Evolutionary conservation across 1,284 basidiomycete genomes (phyloP).

Genomic region (Microbotryomycetes sp.): DNA sequence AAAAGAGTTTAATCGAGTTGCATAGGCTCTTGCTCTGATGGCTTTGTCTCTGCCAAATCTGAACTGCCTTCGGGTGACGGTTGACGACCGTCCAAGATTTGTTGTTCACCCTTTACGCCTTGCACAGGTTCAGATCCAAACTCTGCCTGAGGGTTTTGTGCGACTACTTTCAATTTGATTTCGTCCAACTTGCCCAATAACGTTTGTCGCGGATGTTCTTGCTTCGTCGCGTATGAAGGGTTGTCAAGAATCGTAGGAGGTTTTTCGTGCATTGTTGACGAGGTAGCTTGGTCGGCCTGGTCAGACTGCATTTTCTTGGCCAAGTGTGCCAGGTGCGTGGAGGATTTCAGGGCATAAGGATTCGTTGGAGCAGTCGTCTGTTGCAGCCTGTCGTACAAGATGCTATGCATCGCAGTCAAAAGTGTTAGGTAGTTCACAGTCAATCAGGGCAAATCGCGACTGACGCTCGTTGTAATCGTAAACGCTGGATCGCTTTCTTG

Average conservation of each 20-base stretch:
- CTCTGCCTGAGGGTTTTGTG: neutral
- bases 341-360: constrained; percentile 26
- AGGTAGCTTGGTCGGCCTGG: too few species aligned
- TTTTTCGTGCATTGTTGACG: too few species aligned
- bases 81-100: neutral
- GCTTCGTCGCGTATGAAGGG: neutral
- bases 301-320: neutral
- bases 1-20: too few species aligned
- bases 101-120: neutral
- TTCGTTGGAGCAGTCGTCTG: constrained; percentile 22
- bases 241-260: neutral
- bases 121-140: neutral
- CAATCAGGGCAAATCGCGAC: constrained; percentile 41
- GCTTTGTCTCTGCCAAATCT: too few species aligned
- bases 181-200: neutral
- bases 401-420: constrained; percentile 6
- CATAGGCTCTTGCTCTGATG: too few species aligned
- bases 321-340: constrained; percentile 8
- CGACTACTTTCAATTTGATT: neutral
- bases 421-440: neutral
- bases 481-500: constrained; percentile 75
- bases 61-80: neutral
- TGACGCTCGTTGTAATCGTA: constrained; percentile 82
- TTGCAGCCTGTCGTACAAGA: constrained; percentile 30
- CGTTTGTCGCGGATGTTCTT: neutral